Evolutionary conservation across 306 rosid genomes (phyloP).

Genomic region (Leucaena leucocephala): DNA sequence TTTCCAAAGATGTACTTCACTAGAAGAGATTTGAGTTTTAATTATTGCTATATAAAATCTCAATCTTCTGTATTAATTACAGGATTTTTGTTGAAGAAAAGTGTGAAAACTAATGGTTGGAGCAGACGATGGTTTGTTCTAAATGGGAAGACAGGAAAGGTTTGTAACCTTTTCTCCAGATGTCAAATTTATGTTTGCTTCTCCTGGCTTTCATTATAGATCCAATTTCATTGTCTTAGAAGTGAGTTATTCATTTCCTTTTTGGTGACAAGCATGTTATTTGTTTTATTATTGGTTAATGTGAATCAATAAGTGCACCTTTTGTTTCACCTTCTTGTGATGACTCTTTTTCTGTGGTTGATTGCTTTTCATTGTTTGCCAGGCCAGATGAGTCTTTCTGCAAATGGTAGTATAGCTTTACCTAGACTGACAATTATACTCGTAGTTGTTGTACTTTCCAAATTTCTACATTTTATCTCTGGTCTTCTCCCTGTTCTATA

Average conservation of each 20-base stretch:
- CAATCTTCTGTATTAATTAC: slow-evolving; percentile 32
- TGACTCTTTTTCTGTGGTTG: not conserved
- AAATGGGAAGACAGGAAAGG: slow-evolving; percentile 97
- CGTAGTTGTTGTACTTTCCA: not conserved
- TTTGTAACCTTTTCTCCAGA: slow-evolving; percentile 37
- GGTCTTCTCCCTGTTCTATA: not conserved
- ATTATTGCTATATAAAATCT: not conserved
- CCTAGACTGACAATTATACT: not conserved
- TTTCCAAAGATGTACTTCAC: not conserved
- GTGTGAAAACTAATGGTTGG: slow-evolving; percentile 92
- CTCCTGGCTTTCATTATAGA: slow-evolving; percentile 3
- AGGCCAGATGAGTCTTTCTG: not conserved
- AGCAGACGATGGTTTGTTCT: slow-evolving; percentile 96
- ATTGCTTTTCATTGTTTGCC: not conserved
- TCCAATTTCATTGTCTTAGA: not conserved
- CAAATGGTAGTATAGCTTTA: not conserved
- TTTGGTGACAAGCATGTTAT: not conserved
- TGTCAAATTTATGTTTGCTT: slow-evolving; percentile 1
- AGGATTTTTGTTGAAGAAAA: slow-evolving; percentile 88
- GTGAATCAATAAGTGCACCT: not conserved
- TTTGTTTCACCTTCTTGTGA: not conserved
- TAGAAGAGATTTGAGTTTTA: not conserved
- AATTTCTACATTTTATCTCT: not conserved
- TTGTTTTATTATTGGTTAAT: not conserved
- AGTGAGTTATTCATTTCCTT: not conserved